Conservation (phyloP, 1,284 basidiomycete genomes). For the Agaricales sp. region DNA sequence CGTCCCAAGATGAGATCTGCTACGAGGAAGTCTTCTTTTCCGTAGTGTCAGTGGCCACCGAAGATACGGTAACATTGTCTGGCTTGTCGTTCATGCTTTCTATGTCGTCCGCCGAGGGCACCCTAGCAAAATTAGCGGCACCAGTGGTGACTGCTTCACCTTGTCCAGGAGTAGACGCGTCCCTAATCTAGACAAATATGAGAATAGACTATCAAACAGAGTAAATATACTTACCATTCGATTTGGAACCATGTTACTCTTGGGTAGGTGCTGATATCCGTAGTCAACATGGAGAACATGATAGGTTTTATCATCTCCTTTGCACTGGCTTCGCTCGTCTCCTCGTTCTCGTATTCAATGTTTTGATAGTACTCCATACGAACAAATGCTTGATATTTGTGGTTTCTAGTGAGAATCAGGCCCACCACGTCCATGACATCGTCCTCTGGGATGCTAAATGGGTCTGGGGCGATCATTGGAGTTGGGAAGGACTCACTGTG, state of each 20-base stretch:
- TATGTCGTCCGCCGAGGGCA: slow-evolving; percentile 69
- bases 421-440: slow-evolving; percentile 88
- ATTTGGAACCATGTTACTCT: slow-evolving; percentile 89
- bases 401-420: slow-evolving; percentile 83
- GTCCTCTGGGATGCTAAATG: slow-evolving; percentile 67
- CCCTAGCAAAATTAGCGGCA: slow-evolving; percentile 67
- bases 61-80: too few relatives aligned
- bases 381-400: slow-evolving; percentile 95
- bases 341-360: slow-evolving; percentile 94
- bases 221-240: slow-evolving; percentile 55
- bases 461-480: slow-evolving; percentile 73
- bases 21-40: too few relatives aligned
- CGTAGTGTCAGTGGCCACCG: too few relatives aligned
- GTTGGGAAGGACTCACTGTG: slow-evolving; percentile 95
- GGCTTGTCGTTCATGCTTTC: too few relatives aligned
- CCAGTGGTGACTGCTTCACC: slow-evolving; percentile 41
- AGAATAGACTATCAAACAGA: slow-evolving; percentile 1
- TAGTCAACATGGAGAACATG: slow-evolving; percentile 68
- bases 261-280: slow-evolving; percentile 89
- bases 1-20: too few relatives aligned
- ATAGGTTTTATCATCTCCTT: slow-evolving; percentile 52
- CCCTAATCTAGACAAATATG: slow-evolving; percentile 32
- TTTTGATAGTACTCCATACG: slow-evolving; percentile 99
- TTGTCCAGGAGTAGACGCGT: slow-evolving; percentile 48
- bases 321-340: slow-evolving; percentile 57